Base-by-base conservation (phyloP, 2,329 filamentous ascomycete genomes). In the Penicillium sp. region DNA sequence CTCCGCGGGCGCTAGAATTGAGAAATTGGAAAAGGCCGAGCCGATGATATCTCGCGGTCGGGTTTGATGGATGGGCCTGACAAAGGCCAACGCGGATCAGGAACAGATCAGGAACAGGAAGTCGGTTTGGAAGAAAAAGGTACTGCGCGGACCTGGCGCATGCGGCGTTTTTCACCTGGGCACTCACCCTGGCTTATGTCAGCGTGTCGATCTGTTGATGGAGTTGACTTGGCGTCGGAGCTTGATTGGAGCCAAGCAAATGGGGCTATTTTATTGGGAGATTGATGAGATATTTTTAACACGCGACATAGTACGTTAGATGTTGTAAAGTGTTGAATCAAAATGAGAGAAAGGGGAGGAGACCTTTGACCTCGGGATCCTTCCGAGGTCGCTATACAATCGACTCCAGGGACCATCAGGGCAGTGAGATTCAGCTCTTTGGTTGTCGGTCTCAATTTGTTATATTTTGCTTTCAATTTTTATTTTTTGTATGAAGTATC, bases 131-230 rank as follows among this genome's bases (percentile, higher is more conserved):
- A 11, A 16, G 16, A 48, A 51, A 50, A 43, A 43, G 38, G 45
- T 32, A 39, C 39, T 18, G 23, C 30, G 27, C 38, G 30, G 36
- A 43, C 45, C 50, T 39, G 47, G 40, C 45, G 34, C 19, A 13
- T 49, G 52, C 47, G 47, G 47, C 35, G 50, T 54, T 54, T 54
- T 44, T 34, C 36, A 27, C n/a, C n/a, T n/a, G n/a, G n/a, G n/a
- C n/a, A n/a, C 39, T 27, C 23, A 23, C 39, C 34, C 34, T 40
- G 40, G 30, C 29, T 55, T 51, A 55, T 44, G 51, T 55, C 52
- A 55, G 47, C 51, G 26, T 30, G 50, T 10, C 49, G 42, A 52
- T 52, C 44, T 46, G 26, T 36, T 23, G 35, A 14, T 35, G 44
- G 18, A 7, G 8, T 39, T 40, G 16, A 41, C 18, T 9, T 49